Evolutionary conservation across 768 basidiomycete genomes (phyloP).

Genomic region (Bullera alba): DNA sequence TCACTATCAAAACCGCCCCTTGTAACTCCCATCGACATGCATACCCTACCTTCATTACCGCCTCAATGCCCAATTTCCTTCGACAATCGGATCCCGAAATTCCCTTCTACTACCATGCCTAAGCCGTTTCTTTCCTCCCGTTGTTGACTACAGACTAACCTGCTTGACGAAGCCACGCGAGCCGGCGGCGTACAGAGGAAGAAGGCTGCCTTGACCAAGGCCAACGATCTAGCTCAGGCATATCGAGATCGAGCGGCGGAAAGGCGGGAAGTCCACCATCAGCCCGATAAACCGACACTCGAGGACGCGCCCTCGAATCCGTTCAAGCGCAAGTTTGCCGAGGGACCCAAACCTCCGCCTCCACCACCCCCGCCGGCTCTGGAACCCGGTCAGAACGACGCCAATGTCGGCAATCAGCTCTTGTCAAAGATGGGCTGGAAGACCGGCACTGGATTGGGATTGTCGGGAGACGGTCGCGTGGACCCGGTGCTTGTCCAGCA

Average conservation of each 20-base stretch:
- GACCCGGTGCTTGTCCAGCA: constrained; percentile 75
- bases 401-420: constrained; percentile 83
- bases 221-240: constrained; percentile 3
- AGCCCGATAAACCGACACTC: constrained; percentile 68
- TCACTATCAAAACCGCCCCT: neutral
- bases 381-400: constrained; percentile 71
- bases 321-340: constrained; percentile 53
- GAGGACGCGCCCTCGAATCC: constrained; percentile 4
- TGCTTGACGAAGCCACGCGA: constrained; percentile 51
- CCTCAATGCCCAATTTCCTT: neutral
- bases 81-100: too few species aligned
- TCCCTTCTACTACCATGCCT: too few species aligned
- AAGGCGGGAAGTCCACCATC: constrained; percentile 81
- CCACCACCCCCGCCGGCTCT: constrained; percentile 57
- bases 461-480: constrained; percentile 71
- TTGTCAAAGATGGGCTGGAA: constrained; percentile 98
- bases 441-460: constrained; percentile 78
- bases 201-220: constrained; percentile 55
- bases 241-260: constrained; percentile 95
- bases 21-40: constrained; percentile 2
- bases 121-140: neutral
- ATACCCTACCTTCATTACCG: constrained; percentile 1
- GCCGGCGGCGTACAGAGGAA: constrained; percentile 60
- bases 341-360: constrained; percentile 52
- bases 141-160: constrained; percentile 64